Conservation (phyloP, 345 rosid genomes). For the Eucalyptus rudis region DNA sequence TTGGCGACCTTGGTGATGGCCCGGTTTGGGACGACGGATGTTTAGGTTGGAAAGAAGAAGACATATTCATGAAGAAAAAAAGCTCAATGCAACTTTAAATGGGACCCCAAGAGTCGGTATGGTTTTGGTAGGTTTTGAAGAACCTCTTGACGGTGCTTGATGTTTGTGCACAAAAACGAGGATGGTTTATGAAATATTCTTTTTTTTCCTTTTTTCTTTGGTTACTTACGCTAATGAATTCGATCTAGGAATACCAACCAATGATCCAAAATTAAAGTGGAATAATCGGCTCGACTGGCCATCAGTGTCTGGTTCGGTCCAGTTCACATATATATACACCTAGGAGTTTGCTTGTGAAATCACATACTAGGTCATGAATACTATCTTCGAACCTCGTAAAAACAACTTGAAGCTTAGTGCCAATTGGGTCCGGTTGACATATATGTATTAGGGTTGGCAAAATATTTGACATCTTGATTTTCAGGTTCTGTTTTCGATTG, state of each 20-base stretch:
- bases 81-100: neutral
- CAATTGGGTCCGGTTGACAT: too few species aligned
- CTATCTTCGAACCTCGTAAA: neutral
- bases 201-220: too few species aligned
- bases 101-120: neutral
- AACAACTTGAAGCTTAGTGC: neutral
- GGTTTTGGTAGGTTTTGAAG: neutral
- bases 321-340: neutral
- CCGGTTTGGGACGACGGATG: neutral
- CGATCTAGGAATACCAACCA: neutral
- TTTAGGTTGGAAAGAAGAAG: neutral
- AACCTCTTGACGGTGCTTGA: neutral
- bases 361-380: neutral
- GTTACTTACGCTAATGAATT: neutral
- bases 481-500: too few species aligned
- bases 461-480: too few species aligned
- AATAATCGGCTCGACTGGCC: neutral
- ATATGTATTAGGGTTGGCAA: too few species aligned
- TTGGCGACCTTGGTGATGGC: neutral
- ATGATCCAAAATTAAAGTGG: neutral
- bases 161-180: neutral
- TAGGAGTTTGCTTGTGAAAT: neutral
- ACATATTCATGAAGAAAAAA: too few species aligned
- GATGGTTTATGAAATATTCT: neutral
- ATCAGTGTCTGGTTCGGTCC: rapidly evolving